Percentiles rank a stretch among this genome's conserved stretches.
phyloP scores from a whole-genome alignment of 495 filamentous ascomycete species.

The Aspergillus sparsus region DNA sequence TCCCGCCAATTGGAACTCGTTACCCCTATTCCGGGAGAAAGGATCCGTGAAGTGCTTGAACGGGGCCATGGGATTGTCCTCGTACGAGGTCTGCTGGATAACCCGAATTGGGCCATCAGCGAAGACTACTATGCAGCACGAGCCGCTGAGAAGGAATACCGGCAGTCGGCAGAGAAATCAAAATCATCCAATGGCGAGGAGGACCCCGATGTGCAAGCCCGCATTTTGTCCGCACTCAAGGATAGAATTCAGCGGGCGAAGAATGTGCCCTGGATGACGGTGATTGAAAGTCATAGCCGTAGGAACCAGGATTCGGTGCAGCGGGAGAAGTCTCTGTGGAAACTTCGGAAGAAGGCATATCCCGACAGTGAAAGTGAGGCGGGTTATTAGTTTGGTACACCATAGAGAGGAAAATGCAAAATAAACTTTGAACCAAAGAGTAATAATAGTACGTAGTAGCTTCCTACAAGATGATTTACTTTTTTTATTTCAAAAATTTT shows the following conservation, averaged over 20 bases:
- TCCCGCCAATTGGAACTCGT: conserved; percentile 46
- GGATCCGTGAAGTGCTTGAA: conserved; percentile 35
- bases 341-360: conserved; percentile 48
- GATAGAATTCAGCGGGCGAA: conserved; percentile 43
- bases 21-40: conserved; percentile 46
- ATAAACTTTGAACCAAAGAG: too few species aligned
- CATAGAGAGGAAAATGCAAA: not conserved
- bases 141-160: conserved; percentile 39
- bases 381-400: conserved; percentile 31
- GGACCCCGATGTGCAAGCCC: conserved; percentile 23
- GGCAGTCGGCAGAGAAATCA: conserved; percentile 24
- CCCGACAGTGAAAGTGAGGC: conserved; percentile 45
- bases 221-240: conserved; percentile 30
- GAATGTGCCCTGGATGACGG: conserved; percentile 50
- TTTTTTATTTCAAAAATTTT: too few species aligned
- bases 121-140: conserved; percentile 48
- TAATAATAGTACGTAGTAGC: not conserved
- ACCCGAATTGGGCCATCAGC: conserved; percentile 52
- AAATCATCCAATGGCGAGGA: conserved; percentile 26
- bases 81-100: conserved; percentile 55
- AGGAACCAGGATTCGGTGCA: conserved; percentile 36
- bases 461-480: not conserved
- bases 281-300: conserved; percentile 42
- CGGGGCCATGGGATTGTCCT: conserved; percentile 47
- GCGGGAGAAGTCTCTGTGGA: conserved; percentile 46